Percentiles rank a stretch among this genome's conserved stretches.
Conservation (phyloP, 2,329 filamentous ascomycete genomes). For the Pochonia chlamydosporia region DNA sequence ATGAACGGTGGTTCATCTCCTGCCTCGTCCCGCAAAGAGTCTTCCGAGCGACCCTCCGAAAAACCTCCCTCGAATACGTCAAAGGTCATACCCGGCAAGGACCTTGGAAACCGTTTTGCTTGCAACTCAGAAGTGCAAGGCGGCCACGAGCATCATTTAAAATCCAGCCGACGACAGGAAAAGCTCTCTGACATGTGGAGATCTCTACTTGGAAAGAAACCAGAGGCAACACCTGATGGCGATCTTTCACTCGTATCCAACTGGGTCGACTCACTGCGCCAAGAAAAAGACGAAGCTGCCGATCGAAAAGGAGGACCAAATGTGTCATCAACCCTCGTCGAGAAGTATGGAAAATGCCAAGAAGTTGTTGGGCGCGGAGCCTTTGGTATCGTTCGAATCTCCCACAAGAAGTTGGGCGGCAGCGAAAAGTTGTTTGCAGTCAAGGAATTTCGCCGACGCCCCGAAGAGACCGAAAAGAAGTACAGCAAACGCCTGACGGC, state of each 20-base stretch:
- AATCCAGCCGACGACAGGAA: constrained; percentile 86
- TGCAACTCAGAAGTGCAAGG: constrained; percentile 50
- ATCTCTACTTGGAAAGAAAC: constrained; percentile 78
- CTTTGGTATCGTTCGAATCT: constrained; percentile 95
- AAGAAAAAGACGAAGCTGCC: constrained; percentile 77
- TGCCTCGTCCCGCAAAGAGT: constrained; percentile 37
- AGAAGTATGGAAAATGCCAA: constrained; percentile 98
- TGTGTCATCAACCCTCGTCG: constrained; percentile 67
- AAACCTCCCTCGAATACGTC: constrained; percentile 21
- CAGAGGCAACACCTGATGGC: constrained; percentile 66
- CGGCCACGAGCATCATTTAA: constrained; percentile 81
- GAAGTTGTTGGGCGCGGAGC: constrained; percentile 94
- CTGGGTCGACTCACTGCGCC: constrained; percentile 91
- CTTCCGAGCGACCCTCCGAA: constrained; percentile 23
- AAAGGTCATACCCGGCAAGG: constrained; percentile 24
- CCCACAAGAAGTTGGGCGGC: constrained; percentile 86
- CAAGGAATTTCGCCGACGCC: constrained; percentile 93
- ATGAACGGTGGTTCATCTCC: constrained; percentile 28
- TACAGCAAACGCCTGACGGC: constrained; percentile 96
- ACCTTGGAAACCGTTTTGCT: constrained; percentile 45
- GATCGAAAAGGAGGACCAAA: constrained; percentile 75
- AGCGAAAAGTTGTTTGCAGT: constrained; percentile 92
- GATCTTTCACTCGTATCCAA: constrained; percentile 89
- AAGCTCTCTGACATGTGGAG: constrained; percentile 91
- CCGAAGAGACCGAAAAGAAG: constrained; percentile 92